A percentile compares a stretch with the other conserved stretches of the same genome.
These are phyloP conservation scores for Teratosphaeria destructans DNA, from an alignment of 2,329 filamentous ascomycete species.

Conservation along the genomic window DNA sequence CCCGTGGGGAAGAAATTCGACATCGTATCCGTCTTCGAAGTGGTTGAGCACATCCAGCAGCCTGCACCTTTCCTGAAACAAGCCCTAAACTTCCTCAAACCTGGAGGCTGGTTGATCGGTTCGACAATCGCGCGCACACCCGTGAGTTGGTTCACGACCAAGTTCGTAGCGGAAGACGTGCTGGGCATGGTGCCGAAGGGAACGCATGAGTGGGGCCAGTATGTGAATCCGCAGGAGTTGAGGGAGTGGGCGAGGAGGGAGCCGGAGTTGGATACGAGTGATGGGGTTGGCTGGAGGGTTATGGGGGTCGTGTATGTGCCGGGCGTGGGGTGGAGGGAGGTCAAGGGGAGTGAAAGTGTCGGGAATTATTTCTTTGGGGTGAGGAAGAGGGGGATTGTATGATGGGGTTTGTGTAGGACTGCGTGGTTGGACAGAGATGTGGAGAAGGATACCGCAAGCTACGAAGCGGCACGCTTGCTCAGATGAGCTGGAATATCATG, in stretches of 20 bases:
- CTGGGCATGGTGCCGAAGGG: constrained; percentile 79
- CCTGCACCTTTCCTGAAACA: constrained; percentile 63
- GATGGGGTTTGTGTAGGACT: background rate
- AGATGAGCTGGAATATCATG: too few species aligned
- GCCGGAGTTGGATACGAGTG: constrained; percentile 45
- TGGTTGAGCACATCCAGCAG: constrained; percentile 80
- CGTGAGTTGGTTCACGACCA: constrained; percentile 84
- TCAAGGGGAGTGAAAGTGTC: constrained; percentile 68
- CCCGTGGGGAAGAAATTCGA: constrained; percentile 47
- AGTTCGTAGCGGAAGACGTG: constrained; percentile 81
- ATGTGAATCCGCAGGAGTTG: constrained; percentile 79
- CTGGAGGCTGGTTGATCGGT: constrained; percentile 85
- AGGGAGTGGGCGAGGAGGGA: constrained; percentile 35
- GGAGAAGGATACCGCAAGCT: too few species aligned
- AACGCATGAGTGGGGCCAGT: constrained; percentile 94
- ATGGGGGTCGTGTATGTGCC: constrained; percentile 87
- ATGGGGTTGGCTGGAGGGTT: constrained; percentile 56
- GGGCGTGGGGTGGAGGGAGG: constrained; percentile 78
- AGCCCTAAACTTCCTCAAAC: constrained; percentile 66
- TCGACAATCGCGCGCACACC: constrained; percentile 88
- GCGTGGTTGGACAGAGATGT: too few species aligned
- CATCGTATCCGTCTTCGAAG: constrained; percentile 81
- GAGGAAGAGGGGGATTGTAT: constrained; percentile 37
- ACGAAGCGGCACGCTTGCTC: too few species aligned
- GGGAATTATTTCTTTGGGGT: constrained; percentile 97